Evolutionary conservation across 345 rosid genomes (phyloP).

Genomic region (Dipteronia sinensis): DNA sequence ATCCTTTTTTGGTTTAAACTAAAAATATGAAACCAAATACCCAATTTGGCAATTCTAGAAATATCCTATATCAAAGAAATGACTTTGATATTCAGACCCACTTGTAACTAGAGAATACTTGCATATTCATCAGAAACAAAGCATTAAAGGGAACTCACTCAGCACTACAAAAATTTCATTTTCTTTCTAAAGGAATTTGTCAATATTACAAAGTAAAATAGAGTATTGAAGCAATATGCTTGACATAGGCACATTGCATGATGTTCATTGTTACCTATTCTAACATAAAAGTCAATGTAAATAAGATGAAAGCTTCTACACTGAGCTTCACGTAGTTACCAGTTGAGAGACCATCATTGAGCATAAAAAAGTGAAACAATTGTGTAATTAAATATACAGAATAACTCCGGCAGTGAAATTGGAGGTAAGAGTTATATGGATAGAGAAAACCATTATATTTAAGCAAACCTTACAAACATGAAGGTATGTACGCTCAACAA

Average conservation of each 20-base stretch:
- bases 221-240: not conserved
- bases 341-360: not conserved
- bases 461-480: not conserved
- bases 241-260: not conserved
- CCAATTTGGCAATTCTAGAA: not conserved
- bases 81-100: not conserved
- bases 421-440: not conserved
- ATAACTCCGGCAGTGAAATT: too few species aligned
- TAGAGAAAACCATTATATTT: not conserved
- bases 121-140: not conserved
- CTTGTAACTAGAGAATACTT: not conserved
- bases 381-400: not conserved
- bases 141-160: not conserved
- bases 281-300: not conserved
- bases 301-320: not conserved
- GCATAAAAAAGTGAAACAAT: not conserved
- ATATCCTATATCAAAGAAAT: not conserved
- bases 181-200: not conserved
- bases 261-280: not conserved
- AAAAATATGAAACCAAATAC: not conserved
- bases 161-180: not conserved
- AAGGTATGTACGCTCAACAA: not conserved
- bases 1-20: not conserved
- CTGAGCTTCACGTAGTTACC: not conserved
- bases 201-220: not conserved